These are phyloP conservation scores for Stachybotrys elegans DNA, from an alignment of 2,329 filamentous ascomycete species.

Conservation along the genomic window DNA sequence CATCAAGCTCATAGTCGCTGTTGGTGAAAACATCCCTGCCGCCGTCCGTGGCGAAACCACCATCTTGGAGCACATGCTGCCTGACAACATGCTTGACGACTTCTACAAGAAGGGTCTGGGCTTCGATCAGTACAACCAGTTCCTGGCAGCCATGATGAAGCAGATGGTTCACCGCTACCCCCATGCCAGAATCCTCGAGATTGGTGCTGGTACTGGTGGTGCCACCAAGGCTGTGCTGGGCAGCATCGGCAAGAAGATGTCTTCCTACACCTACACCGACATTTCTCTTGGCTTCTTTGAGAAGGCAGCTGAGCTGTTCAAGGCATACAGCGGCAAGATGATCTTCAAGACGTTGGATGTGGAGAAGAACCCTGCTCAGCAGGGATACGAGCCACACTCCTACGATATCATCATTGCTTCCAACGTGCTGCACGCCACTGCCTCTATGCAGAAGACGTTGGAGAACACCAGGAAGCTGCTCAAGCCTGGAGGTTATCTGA, in stretches of 20 bases:
- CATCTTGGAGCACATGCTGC: slow-evolving; percentile 26
- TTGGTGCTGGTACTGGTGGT: slow-evolving; percentile 37
- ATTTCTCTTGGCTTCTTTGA: slow-evolving; percentile 36
- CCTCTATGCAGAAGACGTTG: slow-evolving; percentile 16
- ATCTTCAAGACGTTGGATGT: slow-evolving; percentile 19
- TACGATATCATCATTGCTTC: slow-evolving; percentile 36
- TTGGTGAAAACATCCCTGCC: slow-evolving; percentile 24
- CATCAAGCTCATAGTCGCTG: slow-evolving; percentile 17
- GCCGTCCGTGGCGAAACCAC: slow-evolving; percentile 24
- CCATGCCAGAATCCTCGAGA: slow-evolving; percentile 3
- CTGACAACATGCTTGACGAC: slow-evolving; percentile 21
- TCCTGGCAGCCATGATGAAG: slow-evolving; percentile 3
- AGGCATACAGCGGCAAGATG: slow-evolving; percentile 10
- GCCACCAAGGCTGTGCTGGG: slow-evolving; percentile 31
- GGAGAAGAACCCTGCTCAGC: slow-evolving; percentile 16
- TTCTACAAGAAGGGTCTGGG: slow-evolving; percentile 20
- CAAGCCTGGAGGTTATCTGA: slow-evolving; percentile 38
- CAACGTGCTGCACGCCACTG: slow-evolving; percentile 33
- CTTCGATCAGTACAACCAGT: neutral
- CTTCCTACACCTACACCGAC: slow-evolving; percentile 40
- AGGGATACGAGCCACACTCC: slow-evolving; percentile 22
- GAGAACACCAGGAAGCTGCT: slow-evolving; percentile 29
- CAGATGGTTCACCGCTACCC: slow-evolving; percentile 3
- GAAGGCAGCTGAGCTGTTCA: slow-evolving; percentile 23
- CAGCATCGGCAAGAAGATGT: slow-evolving; percentile 15